A percentile compares a stretch with the other conserved stretches of the same genome.
phyloP scores from a whole-genome alignment of 495 filamentous ascomycete species.

The Trichoderma virens region DNA sequence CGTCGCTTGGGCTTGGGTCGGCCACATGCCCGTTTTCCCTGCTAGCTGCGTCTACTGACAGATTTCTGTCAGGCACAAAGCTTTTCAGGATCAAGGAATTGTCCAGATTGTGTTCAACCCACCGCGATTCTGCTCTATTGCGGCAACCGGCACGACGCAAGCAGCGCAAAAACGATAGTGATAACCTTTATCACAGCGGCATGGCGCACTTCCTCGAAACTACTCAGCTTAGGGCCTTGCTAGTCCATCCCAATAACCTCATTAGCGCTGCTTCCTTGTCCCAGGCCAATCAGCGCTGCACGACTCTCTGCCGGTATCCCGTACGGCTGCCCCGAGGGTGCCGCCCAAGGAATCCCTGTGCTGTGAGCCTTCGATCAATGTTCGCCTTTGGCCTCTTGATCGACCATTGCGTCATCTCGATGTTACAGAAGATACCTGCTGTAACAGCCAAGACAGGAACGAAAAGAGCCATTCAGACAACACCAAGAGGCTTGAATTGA shows the following conservation, averaged over 20 bases:
- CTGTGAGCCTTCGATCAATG: background rate
- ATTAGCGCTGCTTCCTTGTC: background rate
- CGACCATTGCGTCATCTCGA: background rate
- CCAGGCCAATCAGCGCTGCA: background rate
- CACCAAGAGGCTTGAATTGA: background rate
- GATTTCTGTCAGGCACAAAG: background rate
- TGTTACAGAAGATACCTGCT: background rate
- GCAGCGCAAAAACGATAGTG: too few relatives aligned
- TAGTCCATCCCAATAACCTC: background rate
- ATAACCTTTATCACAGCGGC: background rate
- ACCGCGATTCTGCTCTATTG: too few relatives aligned
- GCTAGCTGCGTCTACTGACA: background rate
- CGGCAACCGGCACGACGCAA: too few relatives aligned
- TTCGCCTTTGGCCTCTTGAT: slow-evolving; percentile 4
- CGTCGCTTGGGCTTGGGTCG: background rate
- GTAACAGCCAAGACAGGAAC: background rate
- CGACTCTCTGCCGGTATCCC: background rate
- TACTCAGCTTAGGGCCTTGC: background rate
- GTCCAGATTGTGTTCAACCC: too few relatives aligned
- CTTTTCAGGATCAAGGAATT: too few relatives aligned
- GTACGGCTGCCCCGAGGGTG: background rate
- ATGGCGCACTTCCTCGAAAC: background rate
- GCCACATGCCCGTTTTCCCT: background rate
- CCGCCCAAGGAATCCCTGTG: background rate
- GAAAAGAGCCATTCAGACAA: background rate